These are phyloP conservation scores for Melaleuca quinquenervia DNA, from an alignment of 345 rosid genomes.

Conservation along the genomic window DNA sequence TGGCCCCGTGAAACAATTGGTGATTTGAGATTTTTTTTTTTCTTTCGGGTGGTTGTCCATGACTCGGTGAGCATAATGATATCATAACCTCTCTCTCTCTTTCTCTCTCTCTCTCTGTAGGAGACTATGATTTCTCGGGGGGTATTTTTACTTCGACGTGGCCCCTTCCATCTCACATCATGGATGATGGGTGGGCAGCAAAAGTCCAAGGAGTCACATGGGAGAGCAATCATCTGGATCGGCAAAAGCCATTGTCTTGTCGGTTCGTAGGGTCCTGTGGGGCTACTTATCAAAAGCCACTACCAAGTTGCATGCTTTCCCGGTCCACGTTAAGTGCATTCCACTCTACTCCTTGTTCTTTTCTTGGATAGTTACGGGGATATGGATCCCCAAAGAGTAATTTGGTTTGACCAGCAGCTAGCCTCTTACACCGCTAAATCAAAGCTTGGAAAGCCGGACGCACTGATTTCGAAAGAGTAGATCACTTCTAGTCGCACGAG, in stretches of 20 bases:
- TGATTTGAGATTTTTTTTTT: neutral
- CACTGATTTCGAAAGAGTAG: neutral
- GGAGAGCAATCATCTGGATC: neutral
- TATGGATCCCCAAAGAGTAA: neutral
- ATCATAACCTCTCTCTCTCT: neutral
- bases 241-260: neutral
- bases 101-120: neutral
- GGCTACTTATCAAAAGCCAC: neutral
- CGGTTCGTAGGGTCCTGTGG: neutral
- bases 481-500: neutral
- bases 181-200: neutral
- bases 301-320: neutral
- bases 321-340: conserved; percentile 5
- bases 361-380: neutral
- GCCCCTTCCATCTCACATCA: neutral
- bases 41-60: neutral
- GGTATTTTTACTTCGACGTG: neutral
- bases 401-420: neutral
- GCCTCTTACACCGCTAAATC: neutral
- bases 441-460: neutral
- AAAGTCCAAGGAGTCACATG: neutral
- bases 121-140: neutral
- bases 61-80: neutral
- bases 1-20: neutral
- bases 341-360: conserved; percentile 6